These are phyloP conservation scores for Dipodascus albidus DNA, from an alignment of 805 yeast genomes.

Conservation along the genomic window DNA sequence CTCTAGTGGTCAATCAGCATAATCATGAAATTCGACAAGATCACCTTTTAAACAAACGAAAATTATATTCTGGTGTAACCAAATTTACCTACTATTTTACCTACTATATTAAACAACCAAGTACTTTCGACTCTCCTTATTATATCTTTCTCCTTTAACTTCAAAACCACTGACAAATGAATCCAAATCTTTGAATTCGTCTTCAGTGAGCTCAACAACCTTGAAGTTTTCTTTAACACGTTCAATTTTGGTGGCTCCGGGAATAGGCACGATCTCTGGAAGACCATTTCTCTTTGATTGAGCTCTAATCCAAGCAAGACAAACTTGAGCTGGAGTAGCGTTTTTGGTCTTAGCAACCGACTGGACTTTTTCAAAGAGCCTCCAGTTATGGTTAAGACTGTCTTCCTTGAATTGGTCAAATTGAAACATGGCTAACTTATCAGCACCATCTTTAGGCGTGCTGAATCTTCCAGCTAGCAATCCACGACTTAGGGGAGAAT, in stretches of 20 bases:
- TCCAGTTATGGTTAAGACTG: constrained; percentile 41
- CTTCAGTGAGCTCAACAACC: constrained; percentile 35
- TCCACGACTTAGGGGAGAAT: constrained; percentile 79
- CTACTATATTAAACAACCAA: neutral
- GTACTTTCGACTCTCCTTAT: constrained; percentile 16
- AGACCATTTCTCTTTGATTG: constrained; percentile 26
- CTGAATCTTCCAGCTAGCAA: constrained; percentile 53
- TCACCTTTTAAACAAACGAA: too few relatives aligned
- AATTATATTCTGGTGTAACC: too few relatives aligned
- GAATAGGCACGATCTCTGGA: constrained; percentile 64
- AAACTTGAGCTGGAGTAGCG: constrained; percentile 52
- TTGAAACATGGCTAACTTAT: constrained; percentile 40
- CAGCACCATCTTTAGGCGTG: constrained; percentile 36
- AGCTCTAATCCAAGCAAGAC: constrained; percentile 54
- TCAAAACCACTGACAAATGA: constrained; percentile 31
- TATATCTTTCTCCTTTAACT: constrained; percentile 49
- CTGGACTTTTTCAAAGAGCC: constrained; percentile 37
- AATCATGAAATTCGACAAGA: too few relatives aligned
- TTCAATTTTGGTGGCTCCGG: constrained; percentile 52
- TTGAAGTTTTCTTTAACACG: constrained; percentile 54
- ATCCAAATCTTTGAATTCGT: constrained; percentile 44
- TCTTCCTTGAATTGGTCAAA: constrained; percentile 53
- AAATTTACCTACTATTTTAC: too few relatives aligned
- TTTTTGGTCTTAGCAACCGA: constrained; percentile 36
- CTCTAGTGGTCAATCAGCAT: too few relatives aligned